phyloP scores from a whole-genome alignment of 1,284 basidiomycete species.

The Chiua sp. region DNA sequence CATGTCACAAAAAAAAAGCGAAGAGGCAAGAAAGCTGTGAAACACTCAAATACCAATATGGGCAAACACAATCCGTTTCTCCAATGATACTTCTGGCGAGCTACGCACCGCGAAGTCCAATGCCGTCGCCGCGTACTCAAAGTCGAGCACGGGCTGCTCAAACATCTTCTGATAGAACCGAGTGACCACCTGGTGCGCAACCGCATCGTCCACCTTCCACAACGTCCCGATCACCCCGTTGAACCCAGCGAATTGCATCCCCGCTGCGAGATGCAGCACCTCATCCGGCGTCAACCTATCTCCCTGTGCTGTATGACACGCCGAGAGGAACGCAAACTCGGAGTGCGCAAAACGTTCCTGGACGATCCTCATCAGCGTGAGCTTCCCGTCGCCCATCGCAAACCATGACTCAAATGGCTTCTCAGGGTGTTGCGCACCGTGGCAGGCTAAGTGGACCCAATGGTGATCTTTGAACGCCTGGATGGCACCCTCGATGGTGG shows the following conservation, averaged over 20 bases:
- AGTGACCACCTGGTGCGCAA: no score
- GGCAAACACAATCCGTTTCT: not conserved
- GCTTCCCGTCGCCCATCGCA: not conserved
- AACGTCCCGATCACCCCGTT: no score
- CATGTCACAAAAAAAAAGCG: no score
- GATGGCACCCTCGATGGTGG: not conserved
- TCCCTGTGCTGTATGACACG: slow-evolving; percentile 3
- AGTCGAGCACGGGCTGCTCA: not conserved
- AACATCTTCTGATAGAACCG: slow-evolving; percentile 8
- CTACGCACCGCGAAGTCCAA: not conserved
- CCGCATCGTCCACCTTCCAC: no score
- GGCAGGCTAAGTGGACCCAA: not conserved
- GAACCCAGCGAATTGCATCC: no score
- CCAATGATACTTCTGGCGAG: not conserved
- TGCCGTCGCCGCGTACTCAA: not conserved
- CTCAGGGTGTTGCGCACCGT: not conserved
- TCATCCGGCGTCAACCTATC: not conserved
- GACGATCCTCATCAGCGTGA: slow-evolving; percentile 4
- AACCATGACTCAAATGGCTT: slow-evolving; percentile 3
- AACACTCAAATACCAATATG: no score
- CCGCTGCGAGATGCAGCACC: no score
- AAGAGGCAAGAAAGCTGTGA: no score
- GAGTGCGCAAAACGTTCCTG: slow-evolving; percentile 1
- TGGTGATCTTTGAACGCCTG: not conserved
- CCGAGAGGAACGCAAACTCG: not conserved